phyloP scores from a whole-genome alignment of 1,284 basidiomycete species.

The Grifola frondosa region DNA sequence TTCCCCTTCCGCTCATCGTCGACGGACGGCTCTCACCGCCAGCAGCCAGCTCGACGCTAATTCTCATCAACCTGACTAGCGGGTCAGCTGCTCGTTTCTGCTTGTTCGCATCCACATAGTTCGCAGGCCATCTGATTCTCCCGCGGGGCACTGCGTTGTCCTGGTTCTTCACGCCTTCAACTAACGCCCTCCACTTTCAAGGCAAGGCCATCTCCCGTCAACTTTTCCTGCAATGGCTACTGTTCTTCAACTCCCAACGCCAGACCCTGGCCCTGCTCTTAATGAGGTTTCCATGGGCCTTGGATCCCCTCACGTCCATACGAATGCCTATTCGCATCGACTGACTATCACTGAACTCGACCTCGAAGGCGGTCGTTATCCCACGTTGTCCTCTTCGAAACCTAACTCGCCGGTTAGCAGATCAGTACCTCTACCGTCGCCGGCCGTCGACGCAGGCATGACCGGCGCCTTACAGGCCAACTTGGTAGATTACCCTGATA shows the following conservation, averaged over 20 bases:
- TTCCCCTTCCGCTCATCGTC: too few species aligned
- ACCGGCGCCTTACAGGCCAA: conserved; percentile 24
- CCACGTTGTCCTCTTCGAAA: conserved; percentile 36
- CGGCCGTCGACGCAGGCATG: conserved; percentile 19
- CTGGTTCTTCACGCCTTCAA: conserved; percentile 13
- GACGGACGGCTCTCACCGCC: too few species aligned
- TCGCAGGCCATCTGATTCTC: too few species aligned
- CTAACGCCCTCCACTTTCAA: conserved; percentile 12
- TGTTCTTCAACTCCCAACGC: conserved; percentile 26
- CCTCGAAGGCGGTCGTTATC: conserved; percentile 62
- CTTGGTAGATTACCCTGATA: conserved; percentile 20
- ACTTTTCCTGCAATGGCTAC: conserved; percentile 26
- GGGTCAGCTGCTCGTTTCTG: conserved; percentile 7
- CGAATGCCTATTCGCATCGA: conserved; percentile 47
- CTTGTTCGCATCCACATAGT: conserved; percentile 1
- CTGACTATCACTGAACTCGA: conserved; percentile 58
- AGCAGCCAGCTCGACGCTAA: too few species aligned
- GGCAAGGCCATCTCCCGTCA: background rate
- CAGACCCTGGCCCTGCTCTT: conserved; percentile 24
- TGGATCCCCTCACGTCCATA: conserved; percentile 30
- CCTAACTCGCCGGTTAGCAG: conserved; percentile 5
- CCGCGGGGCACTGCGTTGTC: conserved; percentile 17
- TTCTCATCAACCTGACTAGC: too few species aligned
- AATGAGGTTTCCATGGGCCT: conserved; percentile 22
- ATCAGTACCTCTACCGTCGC: background rate